Conservation (phyloP, 805 yeast genomes). For the Kuraishia cidri region DNA sequence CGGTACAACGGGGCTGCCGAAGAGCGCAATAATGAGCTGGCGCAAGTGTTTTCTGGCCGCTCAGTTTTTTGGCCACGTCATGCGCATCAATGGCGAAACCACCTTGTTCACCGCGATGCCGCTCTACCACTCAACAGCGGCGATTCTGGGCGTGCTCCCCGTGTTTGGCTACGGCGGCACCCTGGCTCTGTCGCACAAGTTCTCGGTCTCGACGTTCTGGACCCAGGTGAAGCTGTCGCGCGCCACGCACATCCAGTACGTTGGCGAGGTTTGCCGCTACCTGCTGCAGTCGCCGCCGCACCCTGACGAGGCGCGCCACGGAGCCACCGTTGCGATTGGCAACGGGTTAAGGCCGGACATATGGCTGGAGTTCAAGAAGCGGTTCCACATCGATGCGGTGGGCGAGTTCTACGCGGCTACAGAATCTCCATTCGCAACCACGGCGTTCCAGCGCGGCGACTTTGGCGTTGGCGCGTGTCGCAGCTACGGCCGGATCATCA, state of each 20-base stretch:
- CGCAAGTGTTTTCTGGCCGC: constrained; percentile 71
- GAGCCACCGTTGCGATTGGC: constrained; percentile 69
- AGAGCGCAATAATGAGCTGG: constrained; percentile 92
- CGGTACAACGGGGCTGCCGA: constrained; percentile 93
- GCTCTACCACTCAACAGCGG: constrained; percentile 89
- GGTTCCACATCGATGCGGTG: constrained; percentile 66
- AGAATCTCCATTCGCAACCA: constrained; percentile 84
- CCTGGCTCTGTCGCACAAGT: constrained; percentile 70
- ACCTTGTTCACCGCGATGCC: constrained; percentile 90
- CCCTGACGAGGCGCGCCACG: constrained; percentile 57
- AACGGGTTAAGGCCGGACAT: constrained; percentile 87
- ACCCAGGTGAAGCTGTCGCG: constrained; percentile 64
- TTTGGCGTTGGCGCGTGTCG: constrained; percentile 86
- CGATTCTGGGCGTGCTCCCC: constrained; percentile 77
- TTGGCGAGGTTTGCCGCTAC: constrained; percentile 91
- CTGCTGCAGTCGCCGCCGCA: constrained; percentile 56
- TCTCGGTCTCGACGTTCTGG: constrained; percentile 84
- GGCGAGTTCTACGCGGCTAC: constrained; percentile 95
- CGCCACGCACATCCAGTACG: constrained; percentile 85
- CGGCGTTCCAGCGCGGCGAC: constrained; percentile 69
- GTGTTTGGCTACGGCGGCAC: constrained; percentile 53
- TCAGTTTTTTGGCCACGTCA: constrained; percentile 57
- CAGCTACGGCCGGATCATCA: constrained; percentile 57
- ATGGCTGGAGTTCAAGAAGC: constrained; percentile 70
- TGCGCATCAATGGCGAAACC: constrained; percentile 44